Evolutionary conservation across 2,329 filamentous ascomycete genomes (phyloP), one percentile per base, ranked within the genome.

Genomic region (Didymella exigua): DNA sequence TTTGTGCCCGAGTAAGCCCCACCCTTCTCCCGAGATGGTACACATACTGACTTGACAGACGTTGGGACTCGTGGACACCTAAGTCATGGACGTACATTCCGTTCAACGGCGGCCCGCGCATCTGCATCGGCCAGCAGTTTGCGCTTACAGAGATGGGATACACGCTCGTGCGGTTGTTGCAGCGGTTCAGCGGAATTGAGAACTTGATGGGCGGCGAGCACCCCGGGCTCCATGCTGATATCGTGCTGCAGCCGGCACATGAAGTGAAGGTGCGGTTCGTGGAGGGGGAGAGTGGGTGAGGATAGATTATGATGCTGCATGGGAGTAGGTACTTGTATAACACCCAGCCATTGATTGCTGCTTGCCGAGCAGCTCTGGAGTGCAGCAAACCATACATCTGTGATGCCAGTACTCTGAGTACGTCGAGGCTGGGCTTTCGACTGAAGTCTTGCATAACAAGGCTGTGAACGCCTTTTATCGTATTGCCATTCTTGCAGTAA

Each of bases 81-180:
- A 79, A 78, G 59, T 62, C 65, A 11, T 84, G 80, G 80, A 78
- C 77, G 1, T 81, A 74, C 41, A 71, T 81, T 2, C 79, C 79
- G 0, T 81, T 81, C 61, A 80, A 81, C 44, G 79, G 78, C 3
- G 78, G 79, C 0, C 78, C 79, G 3, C 59, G 79, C 1, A 80
- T 81, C n/a, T 82, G 79, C 54, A 77, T 82, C 30, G 79, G 79
- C 0, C 79, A 81, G 70, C 78, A 81, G 53, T 82, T 82, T 59
- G 79, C 79, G 11, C 67, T 81, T 23, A 81, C 78, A 1, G 79
- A 81, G 61, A 78, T 81, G 76, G 78, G 69, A 2, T 82, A 81
- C 54, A 80, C 78, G 7, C 66, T 79, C 18, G 78, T 78, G 11
- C 67, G 79, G 21, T 67, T 81, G 19, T 65, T 81, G 49, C 79